Evolutionary conservation across 176 grass and related monocot species (phyloP).

Genomic region (Lolium multiflorum): DNA sequence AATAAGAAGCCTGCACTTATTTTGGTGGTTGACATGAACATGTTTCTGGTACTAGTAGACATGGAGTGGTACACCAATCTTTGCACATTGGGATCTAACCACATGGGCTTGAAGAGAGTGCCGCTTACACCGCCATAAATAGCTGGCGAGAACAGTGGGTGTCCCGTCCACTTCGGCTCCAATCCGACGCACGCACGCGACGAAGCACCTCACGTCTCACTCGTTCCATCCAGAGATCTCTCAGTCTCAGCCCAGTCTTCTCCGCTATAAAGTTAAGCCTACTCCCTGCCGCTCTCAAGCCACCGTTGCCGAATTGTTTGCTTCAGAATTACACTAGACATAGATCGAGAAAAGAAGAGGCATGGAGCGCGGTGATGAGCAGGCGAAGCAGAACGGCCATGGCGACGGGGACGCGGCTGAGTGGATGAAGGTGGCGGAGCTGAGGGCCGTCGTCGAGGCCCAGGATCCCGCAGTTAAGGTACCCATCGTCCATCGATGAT

Average conservation of each 20-base stretch:
- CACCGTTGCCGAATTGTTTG: background rate
- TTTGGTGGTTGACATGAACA: too few species aligned
- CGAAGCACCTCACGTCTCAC: background rate
- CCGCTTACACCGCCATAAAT: background rate
- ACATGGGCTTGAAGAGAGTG: background rate
- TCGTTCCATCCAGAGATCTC: background rate
- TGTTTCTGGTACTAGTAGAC: too few species aligned
- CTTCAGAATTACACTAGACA: background rate
- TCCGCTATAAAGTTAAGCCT: background rate
- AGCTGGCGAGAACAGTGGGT: too few species aligned
- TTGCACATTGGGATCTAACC: background rate
- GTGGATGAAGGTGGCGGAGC: slow-evolving; percentile 64
- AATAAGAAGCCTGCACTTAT: too few species aligned
- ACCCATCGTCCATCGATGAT: background rate
- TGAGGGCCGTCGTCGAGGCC: slow-evolving; percentile 64
- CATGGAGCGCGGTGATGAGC: background rate
- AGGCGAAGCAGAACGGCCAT: background rate
- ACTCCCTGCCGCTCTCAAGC: background rate
- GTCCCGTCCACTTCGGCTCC: background rate
- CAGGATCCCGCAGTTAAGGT: slow-evolving; percentile 79
- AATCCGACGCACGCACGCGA: background rate
- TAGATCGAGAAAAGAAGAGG: background rate
- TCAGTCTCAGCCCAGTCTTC: background rate
- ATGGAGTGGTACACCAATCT: too few species aligned
- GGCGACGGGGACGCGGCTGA: slow-evolving; percentile 42